Evolutionary conservation across 257 asterid genomes (phyloP).

Genomic region (Fraxinus excelsior): DNA sequence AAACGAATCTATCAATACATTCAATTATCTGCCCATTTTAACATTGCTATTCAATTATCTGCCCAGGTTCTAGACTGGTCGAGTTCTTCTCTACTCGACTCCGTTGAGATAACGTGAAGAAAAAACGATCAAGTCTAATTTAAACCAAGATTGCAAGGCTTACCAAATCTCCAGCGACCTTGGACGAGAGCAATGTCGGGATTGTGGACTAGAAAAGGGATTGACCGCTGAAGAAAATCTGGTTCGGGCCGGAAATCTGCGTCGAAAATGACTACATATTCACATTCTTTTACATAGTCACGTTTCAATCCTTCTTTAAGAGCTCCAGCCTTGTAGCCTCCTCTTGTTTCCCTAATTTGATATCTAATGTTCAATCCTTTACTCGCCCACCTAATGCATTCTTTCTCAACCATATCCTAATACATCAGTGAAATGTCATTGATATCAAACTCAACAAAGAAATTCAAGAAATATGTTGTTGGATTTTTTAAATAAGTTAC

Average conservation of each 20-base stretch:
- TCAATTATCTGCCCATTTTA: too few species aligned
- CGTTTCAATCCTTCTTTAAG: slow-evolving; percentile 56
- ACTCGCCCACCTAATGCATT: slow-evolving; percentile 60
- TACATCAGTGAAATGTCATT: slow-evolving; percentile 1
- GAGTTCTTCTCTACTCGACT: too few species aligned
- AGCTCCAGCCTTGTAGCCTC: slow-evolving; percentile 67
- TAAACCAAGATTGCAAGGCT: background rate
- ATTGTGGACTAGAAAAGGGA: slow-evolving; percentile 52
- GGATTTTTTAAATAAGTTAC: too few species aligned
- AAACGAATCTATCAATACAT: too few species aligned
- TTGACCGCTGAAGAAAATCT: slow-evolving; percentile 48
- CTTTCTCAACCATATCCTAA: slow-evolving; percentile 61
- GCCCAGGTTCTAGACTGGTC: too few species aligned
- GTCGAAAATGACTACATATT: slow-evolving; percentile 58
- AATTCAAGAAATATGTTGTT: background rate
- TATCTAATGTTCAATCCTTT: slow-evolving; percentile 51
- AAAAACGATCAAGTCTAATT: background rate
- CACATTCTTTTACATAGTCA: slow-evolving; percentile 54
- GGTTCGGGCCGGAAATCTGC: slow-evolving; percentile 66
- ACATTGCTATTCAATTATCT: too few species aligned
- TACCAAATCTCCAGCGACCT: slow-evolving; percentile 66
- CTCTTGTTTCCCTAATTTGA: slow-evolving; percentile 54
- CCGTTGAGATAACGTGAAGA: too few species aligned
- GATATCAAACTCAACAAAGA: background rate
- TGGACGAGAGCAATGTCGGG: slow-evolving; percentile 55